Conservation (phyloP, 73 alveolate species). For the Symbiodinium pilosum region DNA sequence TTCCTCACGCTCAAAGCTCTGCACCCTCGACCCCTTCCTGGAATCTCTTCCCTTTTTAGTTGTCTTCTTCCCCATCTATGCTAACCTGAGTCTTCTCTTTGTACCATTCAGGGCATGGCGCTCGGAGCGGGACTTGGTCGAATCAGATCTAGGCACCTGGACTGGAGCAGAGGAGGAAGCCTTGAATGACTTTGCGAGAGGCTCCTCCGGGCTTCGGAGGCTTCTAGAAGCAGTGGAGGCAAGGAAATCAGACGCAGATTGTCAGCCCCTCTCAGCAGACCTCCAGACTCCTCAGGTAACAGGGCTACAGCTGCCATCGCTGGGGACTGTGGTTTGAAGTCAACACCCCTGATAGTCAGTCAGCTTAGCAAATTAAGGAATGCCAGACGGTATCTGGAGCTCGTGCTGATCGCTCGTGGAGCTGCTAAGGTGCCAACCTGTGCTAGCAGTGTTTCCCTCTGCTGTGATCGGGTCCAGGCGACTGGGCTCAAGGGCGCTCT, state of each 20-base stretch:
- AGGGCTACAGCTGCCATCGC: background rate
- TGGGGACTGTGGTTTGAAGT: background rate
- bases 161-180: too few relatives aligned
- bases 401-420: slow-evolving; percentile 56
- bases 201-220: slow-evolving; percentile 12
- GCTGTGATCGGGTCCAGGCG: too few relatives aligned
- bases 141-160: slow-evolving; percentile 29
- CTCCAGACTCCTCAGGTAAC: background rate
- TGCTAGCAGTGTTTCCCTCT: too few relatives aligned
- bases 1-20: too few relatives aligned
- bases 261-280: background rate
- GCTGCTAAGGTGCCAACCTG: slow-evolving; percentile 12
- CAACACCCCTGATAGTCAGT: background rate
- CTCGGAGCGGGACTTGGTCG: slow-evolving; percentile 75
- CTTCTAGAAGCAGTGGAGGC: slow-evolving; percentile 33
- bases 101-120: slow-evolving; percentile 37
- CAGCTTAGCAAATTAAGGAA: background rate
- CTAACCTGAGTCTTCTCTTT: too few relatives aligned
- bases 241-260: background rate
- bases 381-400: slow-evolving; percentile 22
- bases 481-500: background rate
- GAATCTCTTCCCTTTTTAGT: too few relatives aligned
- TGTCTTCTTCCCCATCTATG: too few relatives aligned
- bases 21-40: too few relatives aligned
- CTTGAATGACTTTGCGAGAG: background rate